These are phyloP conservation scores for Berkeleyomyces basicola DNA, from an alignment of 2,329 filamentous ascomycete species.

Conservation along the genomic window DNA sequence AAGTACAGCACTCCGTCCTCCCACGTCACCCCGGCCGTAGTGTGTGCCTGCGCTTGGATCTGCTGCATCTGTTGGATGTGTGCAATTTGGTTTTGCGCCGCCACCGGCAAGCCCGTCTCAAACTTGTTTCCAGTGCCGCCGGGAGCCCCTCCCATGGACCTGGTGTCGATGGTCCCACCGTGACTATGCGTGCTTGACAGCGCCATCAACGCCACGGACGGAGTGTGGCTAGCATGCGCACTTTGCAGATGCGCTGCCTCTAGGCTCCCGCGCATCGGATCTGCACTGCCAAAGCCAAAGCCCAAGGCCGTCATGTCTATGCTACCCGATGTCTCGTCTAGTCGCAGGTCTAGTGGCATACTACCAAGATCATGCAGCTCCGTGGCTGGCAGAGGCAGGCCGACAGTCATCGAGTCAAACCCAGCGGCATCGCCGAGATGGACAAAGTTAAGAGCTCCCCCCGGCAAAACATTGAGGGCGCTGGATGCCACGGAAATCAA, in stretches of 20 bases:
- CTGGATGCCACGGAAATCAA: background rate
- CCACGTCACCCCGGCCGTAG: background rate
- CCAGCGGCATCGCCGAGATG: background rate
- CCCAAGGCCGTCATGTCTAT: background rate
- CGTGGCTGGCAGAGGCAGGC: background rate
- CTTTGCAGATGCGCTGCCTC: background rate
- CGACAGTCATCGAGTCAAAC: background rate
- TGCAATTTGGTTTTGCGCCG: slow-evolving; percentile 1
- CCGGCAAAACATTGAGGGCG: background rate
- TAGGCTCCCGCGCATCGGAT: background rate
- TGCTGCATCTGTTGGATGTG: slow-evolving; percentile 9
- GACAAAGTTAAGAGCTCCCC: background rate
- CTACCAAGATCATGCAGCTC: background rate
- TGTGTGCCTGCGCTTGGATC: background rate
- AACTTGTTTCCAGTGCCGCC: background rate
- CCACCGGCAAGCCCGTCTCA: slow-evolving; percentile 2
- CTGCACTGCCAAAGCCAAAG: background rate
- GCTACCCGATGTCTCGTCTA: background rate
- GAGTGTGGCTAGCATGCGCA: background rate
- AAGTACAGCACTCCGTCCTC: slow-evolving; percentile 1
- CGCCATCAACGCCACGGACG: slow-evolving; percentile 1
- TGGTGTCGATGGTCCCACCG: background rate
- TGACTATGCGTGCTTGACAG: background rate
- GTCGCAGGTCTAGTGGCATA: background rate
- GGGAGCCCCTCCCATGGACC: background rate